Evolutionary conservation across 768 basidiomycete genomes (phyloP), one percentile per base, ranked within the genome.

Genomic region (Tulasnella sp.): DNA sequence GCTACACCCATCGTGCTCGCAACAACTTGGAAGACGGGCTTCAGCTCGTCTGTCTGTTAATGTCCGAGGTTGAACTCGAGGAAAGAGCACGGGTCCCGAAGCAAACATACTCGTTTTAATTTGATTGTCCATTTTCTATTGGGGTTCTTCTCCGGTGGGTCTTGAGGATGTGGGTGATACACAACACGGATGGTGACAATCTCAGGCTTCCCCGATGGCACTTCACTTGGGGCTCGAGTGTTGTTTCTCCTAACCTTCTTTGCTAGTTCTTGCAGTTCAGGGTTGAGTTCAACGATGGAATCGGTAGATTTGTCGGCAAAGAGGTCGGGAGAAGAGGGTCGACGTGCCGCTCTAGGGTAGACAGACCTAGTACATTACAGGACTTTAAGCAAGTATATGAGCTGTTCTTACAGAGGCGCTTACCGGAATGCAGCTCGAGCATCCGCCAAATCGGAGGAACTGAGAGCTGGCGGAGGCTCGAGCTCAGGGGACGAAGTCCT

Each of bases 241-340:
- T 22, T 26, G 32, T 26, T 39, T 16, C 34, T 37, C 69, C 47
- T 72, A 37, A 65, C 42, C 34, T 34, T 65, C 9, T 62, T 34
- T 7, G 71, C 71, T 14, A 72, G 19, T 37, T 62, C 22, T 41
- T 40, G 62, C 62, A 72, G 29, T 40, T 72, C 71, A 6, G 71
- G 71, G 34, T 72, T 62, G 29, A 70, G 42, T 12, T 37, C 37
- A 40, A 35, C 34, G 14, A 72, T 26, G 2, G 62, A 72, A 36
- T 70, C 69, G 69, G 36, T 52, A 32, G 69, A 70, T 14, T 26
- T 70, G 59, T 70, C 22, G 26, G 42, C 69, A 17, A 70, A 35
- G 29, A 47, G 1, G 40, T 67, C 66, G 22, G 69, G 69, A 19
- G 69, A 70, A 6, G 42, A 47, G 17, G 44, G 16, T 22, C 69